Evolutionary conservation across 2,329 filamentous ascomycete species (phyloP).

Genomic region (Aspergillus arachidicola): DNA sequence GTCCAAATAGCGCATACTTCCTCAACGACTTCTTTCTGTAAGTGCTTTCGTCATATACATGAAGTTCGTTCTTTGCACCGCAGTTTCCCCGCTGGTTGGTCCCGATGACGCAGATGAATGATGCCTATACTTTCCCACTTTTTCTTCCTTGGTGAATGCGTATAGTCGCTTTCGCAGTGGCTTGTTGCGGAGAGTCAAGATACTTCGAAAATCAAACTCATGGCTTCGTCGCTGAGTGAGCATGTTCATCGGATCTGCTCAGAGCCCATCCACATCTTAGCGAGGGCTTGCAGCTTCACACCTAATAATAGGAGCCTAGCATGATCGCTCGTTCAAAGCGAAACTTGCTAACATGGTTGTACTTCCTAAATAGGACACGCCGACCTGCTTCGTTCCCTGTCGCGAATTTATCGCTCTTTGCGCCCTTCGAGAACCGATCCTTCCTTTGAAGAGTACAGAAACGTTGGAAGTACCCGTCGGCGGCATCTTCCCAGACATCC

Average conservation of each 20-base stretch:
- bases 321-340: neutral
- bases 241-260: neutral
- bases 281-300: neutral
- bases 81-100: conserved; percentile 9
- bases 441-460: neutral
- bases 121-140: conserved; percentile 3
- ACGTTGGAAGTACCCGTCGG: neutral
- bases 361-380: neutral
- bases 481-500: neutral
- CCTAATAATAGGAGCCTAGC: neutral
- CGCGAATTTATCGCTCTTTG: neutral
- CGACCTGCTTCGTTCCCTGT: neutral
- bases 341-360: neutral
- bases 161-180: conserved; percentile 1
- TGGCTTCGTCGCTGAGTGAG: neutral
- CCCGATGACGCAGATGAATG: conserved; percentile 16
- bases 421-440: neutral
- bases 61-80: conserved; percentile 1
- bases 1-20: neutral
- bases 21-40: conserved; percentile 9
- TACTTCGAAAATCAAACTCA: neutral
- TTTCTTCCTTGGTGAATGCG: neutral
- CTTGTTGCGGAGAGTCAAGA: neutral
- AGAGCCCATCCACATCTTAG: neutral
- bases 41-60: conserved; percentile 4